Evolutionary conservation across 805 yeast species (phyloP).

Genomic region (Wickerhamomyces ciferrii): DNA sequence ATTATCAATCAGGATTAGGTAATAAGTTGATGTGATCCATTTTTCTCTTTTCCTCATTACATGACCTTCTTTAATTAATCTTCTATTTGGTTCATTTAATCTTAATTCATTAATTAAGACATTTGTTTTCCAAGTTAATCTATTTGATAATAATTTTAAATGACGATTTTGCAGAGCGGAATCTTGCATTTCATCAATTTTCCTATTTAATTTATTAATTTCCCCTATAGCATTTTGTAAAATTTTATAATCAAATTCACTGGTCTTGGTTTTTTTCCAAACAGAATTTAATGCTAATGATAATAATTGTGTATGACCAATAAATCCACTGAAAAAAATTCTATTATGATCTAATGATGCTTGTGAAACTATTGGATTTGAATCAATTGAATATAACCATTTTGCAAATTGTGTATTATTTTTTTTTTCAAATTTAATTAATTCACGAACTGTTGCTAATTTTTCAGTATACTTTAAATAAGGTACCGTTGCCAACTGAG

Average conservation of each 20-base stretch:
- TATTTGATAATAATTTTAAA: constrained; percentile 46
- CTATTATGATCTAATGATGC: constrained; percentile 45
- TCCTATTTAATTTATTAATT: constrained; percentile 47
- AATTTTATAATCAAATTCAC: constrained; percentile 46
- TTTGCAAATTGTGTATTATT: constrained; percentile 39
- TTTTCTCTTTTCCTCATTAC: constrained; percentile 59
- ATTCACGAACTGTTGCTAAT: constrained; percentile 54
- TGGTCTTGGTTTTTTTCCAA: constrained; percentile 39
- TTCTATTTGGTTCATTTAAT: constrained; percentile 48
- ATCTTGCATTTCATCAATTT: constrained; percentile 59
- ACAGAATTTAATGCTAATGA: constrained; percentile 62
- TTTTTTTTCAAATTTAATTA: constrained; percentile 41
- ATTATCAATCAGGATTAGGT: constrained; percentile 63
- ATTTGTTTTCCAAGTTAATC: constrained; percentile 46
- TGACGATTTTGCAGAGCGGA: constrained; percentile 54
- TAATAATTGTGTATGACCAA: constrained; percentile 49
- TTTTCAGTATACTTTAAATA: constrained; percentile 56
- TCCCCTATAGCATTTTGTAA: constrained; percentile 49
- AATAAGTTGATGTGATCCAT: constrained; percentile 48
- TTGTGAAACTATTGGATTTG: constrained; percentile 36
- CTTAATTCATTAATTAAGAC: constrained; percentile 43
- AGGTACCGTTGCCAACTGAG: constrained; percentile 45
- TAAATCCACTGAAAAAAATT: constrained; percentile 51
- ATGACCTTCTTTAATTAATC: constrained; percentile 52
- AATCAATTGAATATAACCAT: constrained; percentile 53